Conservation (phyloP, 164 flowering plant species). For the Paratinospora sagittata region DNA sequence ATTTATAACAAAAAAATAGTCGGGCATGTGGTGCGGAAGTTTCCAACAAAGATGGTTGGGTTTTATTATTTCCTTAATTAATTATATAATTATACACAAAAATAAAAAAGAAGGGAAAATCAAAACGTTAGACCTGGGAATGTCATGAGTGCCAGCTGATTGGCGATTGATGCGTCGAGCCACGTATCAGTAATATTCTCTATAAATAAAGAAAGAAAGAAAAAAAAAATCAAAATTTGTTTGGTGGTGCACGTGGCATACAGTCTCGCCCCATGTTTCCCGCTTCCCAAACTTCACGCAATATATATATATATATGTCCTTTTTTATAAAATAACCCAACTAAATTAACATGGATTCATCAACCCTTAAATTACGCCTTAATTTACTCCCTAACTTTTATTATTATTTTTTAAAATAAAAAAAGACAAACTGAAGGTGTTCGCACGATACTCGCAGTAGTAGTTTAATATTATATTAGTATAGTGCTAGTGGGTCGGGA, state of each 20-base stretch:
- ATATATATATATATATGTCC: not conserved
- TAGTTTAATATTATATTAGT: no score
- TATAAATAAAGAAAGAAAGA: not conserved
- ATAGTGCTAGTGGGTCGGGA: no score
- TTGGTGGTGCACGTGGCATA: conserved; percentile 8
- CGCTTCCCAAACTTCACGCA: not conserved
- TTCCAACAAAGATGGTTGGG: not conserved
- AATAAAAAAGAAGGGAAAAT: no score
- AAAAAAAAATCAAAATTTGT: not conserved
- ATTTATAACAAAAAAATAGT: no score
- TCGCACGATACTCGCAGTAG: not conserved
- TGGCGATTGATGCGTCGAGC: not conserved
- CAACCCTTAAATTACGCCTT: conserved; percentile 12
- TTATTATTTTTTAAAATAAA: not conserved
- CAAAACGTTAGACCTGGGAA: not conserved
- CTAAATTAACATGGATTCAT: not conserved
- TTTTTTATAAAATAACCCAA: no score
- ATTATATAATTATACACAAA: no score
- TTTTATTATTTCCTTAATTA: no score
- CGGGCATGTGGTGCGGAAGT: no score
- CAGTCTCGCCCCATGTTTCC: conserved; percentile 13
- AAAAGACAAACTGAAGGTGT: not conserved
- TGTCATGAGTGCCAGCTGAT: not conserved
- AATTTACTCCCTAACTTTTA: conserved; percentile 12
- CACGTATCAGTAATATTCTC: not conserved